These are phyloP conservation scores for Chalciporus piperatus DNA, from an alignment of 768 basidiomycete species.

Conservation along the genomic window DNA sequence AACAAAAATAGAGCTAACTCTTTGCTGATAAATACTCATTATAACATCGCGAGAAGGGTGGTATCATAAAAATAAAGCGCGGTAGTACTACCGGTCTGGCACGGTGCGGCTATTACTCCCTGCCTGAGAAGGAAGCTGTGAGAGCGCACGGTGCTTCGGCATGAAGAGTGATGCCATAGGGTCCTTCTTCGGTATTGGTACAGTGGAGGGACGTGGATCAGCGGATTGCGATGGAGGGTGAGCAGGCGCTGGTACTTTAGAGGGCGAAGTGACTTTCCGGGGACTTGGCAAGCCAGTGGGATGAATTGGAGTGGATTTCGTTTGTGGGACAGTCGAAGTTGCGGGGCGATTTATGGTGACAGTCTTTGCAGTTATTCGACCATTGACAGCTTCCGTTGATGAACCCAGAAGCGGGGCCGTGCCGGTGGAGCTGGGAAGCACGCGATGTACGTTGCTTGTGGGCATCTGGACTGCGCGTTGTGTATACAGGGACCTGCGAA, in stretches of 20 bases:
- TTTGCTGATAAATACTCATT: constrained; percentile 6
- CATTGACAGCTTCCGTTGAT: constrained; percentile 28
- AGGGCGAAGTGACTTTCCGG: constrained; percentile 30
- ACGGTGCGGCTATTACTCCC: constrained; percentile 18
- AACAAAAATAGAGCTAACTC: constrained; percentile 3
- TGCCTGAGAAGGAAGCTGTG: constrained; percentile 45
- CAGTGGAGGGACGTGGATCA: constrained; percentile 30
- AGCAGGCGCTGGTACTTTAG: constrained; percentile 9
- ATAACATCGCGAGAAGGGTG: not conserved
- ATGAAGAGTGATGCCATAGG: constrained; percentile 64
- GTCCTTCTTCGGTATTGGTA: constrained; percentile 53
- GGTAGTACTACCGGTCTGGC: constrained; percentile 20
- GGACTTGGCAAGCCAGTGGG: constrained; percentile 10
- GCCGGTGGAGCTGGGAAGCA: constrained; percentile 35
- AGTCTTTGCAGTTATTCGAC: constrained; percentile 52
- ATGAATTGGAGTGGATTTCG: constrained; percentile 32
- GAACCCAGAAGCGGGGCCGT: constrained; percentile 35
- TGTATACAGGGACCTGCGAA: constrained; percentile 59
- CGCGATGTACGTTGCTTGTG: constrained; percentile 42
- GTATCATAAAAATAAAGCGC: not conserved
- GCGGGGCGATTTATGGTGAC: constrained; percentile 40
- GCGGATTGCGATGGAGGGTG: constrained; percentile 17
- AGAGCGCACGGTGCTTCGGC: constrained; percentile 69
- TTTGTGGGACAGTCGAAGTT: constrained; percentile 6
- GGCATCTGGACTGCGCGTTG: constrained; percentile 53